Evolutionary conservation across 2,329 filamentous ascomycete species (phyloP).

Genomic region (Hysterium pulicare): DNA sequence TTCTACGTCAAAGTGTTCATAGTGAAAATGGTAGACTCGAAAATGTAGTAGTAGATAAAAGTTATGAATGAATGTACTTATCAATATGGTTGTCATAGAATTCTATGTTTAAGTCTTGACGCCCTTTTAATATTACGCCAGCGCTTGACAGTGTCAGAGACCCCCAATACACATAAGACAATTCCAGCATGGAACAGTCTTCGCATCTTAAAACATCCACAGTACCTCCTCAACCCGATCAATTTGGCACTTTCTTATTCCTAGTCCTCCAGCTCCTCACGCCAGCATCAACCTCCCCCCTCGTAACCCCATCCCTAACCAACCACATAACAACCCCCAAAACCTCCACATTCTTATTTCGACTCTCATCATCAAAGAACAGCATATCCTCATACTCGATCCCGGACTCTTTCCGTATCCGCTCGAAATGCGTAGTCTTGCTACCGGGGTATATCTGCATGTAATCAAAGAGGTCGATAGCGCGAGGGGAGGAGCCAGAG

Average conservation of each 20-base stretch:
- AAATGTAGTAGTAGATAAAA: too few species aligned
- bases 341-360: constrained; percentile 78
- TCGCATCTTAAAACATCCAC: too few species aligned
- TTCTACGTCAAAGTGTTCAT: too few species aligned
- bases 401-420: constrained; percentile 66
- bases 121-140: too few species aligned
- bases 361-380: constrained; percentile 90
- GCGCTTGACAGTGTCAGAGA: too few species aligned
- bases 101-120: too few species aligned
- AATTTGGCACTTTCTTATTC: constrained; percentile 55
- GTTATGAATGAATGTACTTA: too few species aligned
- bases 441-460: constrained; percentile 66
- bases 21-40: too few species aligned
- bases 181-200: too few species aligned
- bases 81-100: too few species aligned
- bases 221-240: too few species aligned
- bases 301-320: constrained; percentile 74
- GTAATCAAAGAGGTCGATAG: constrained; percentile 55
- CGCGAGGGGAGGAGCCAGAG: constrained; percentile 36
- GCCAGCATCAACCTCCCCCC: constrained; percentile 73
- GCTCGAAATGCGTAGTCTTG: constrained; percentile 83
- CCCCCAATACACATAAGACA: too few species aligned
- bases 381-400: constrained; percentile 80
- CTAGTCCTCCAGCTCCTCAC: constrained; percentile 77
- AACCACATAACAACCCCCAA: constrained; percentile 83